A percentile compares a stretch with the other conserved stretches of the same genome.
Conservation (phyloP, 208 protist genomes). For the Leptomonas seymouri region DNA sequence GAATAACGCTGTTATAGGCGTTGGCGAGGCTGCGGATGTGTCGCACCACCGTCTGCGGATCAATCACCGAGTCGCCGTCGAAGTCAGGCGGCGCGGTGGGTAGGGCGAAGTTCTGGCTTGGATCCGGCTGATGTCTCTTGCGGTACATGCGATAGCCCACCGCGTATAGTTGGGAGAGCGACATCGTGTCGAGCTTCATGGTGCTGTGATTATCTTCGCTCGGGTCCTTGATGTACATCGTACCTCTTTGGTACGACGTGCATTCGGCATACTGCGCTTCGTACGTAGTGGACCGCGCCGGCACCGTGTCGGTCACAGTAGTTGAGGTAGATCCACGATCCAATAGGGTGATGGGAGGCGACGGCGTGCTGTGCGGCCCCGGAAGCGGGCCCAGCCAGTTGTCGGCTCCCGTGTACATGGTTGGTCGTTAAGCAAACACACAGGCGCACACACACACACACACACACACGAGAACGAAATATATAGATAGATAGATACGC, state of each 20-base stretch:
- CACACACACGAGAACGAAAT: neutral
- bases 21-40: slow-evolving; percentile 75
- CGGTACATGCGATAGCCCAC: slow-evolving; percentile 63
- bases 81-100: slow-evolving; percentile 75
- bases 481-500: neutral
- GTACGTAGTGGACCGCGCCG: slow-evolving; percentile 71
- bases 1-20: slow-evolving; percentile 44
- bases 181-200: slow-evolving; percentile 45
- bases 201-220: slow-evolving; percentile 36
- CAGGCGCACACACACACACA: too few species aligned
- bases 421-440: too few species aligned
- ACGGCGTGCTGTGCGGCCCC: slow-evolving; percentile 13
- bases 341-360: slow-evolving; percentile 43
- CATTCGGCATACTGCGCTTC: slow-evolving; percentile 57
- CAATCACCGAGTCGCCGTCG: slow-evolving; percentile 66
- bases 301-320: slow-evolving; percentile 44
- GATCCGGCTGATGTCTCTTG: slow-evolving; percentile 34
- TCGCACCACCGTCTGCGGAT: slow-evolving; percentile 58
- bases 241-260: slow-evolving; percentile 49
- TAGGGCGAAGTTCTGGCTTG: slow-evolving; percentile 35
- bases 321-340: slow-evolving; percentile 41
- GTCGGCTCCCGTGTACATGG: slow-evolving; percentile 34
- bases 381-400: slow-evolving; percentile 33
- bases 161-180: slow-evolving; percentile 71
- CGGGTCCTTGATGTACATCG: slow-evolving; percentile 71